These are phyloP conservation scores for Geranium rotundifolium DNA, from an alignment of 345 rosid genomes.

Conservation along the genomic window DNA sequence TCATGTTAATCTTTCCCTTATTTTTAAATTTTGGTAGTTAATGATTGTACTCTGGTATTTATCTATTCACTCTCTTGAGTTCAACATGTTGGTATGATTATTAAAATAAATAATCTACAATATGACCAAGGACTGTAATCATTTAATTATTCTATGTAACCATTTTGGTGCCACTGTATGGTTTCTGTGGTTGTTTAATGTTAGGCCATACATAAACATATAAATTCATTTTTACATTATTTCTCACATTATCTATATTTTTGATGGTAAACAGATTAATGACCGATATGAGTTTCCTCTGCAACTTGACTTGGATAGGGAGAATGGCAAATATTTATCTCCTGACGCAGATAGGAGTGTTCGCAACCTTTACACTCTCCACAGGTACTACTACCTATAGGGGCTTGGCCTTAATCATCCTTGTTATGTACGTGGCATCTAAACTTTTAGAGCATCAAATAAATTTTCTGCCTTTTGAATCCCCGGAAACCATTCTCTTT, in stretches of 20 bases:
- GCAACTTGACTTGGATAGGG: constrained; percentile 93
- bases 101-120: not conserved
- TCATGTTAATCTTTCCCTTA: too few species aligned
- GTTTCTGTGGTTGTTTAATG: not conserved
- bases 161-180: not conserved
- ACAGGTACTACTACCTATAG: constrained; percentile 20
- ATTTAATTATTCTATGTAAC: not conserved
- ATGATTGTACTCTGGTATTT: not conserved
- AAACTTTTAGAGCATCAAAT: too few species aligned
- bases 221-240: not conserved
- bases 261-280: constrained; percentile 45
- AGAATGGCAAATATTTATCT: constrained; percentile 70
- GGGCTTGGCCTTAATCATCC: not conserved
- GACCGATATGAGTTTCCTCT: constrained; percentile 95
- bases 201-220: not conserved
- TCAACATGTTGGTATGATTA: not conserved
- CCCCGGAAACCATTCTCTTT: not conserved
- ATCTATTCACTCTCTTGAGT: not conserved
- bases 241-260: not conserved
- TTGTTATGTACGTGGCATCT: too few species aligned
- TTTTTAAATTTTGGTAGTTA: too few species aligned
- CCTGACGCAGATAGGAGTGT: constrained; percentile 89
- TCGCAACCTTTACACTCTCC: constrained; percentile 73
- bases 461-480: not conserved
- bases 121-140: not conserved